A percentile compares a stretch with the other conserved stretches of the same genome.
Conservation (phyloP, 2,329 filamentous ascomycete genomes). For the Teratosphaeria epicoccoides region DNA sequence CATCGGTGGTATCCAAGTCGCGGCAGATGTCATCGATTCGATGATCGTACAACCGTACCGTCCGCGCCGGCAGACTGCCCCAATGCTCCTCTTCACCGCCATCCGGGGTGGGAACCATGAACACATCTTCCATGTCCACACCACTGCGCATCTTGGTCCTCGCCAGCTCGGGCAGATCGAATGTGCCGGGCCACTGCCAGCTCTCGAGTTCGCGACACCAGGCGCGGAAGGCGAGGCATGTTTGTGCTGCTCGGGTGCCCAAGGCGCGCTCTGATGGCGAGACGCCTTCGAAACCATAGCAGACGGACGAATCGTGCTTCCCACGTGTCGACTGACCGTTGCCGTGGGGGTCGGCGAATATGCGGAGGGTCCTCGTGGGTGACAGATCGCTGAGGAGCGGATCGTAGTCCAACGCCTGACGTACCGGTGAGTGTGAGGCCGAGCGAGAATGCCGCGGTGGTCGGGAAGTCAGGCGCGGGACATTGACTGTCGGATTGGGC, state of each 20-base stretch:
- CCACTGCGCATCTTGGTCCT: constrained; percentile 17
- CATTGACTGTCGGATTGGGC: constrained; percentile 21
- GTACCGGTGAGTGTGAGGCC: constrained; percentile 21
- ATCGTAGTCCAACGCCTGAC: constrained; percentile 20
- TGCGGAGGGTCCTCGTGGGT: constrained; percentile 50
- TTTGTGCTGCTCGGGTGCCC: constrained; percentile 57
- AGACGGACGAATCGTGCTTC: constrained; percentile 29
- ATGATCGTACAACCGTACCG: constrained; percentile 58
- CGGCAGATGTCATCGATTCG: constrained; percentile 64
- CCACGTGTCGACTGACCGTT: constrained; percentile 1
- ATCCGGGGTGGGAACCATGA: constrained; percentile 7
- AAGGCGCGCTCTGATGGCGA: constrained; percentile 59
- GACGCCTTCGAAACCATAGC: constrained; percentile 50
- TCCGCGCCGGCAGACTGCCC: constrained; percentile 57
- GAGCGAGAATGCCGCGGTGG: constrained; percentile 16
- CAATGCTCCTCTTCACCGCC: constrained; percentile 42
- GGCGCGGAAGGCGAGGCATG: constrained; percentile 58
- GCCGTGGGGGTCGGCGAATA: constrained; percentile 40
- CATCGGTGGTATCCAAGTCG: constrained; percentile 57
- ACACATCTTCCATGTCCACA: constrained; percentile 5
- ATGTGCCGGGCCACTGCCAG: constrained; percentile 49
- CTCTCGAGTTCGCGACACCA: constrained; percentile 64
- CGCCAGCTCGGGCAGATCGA: constrained; percentile 29
- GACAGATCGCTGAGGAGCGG: constrained; percentile 49
- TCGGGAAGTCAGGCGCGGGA: constrained; percentile 15